A percentile compares a stretch with the other conserved stretches of the same genome.
Conservation (phyloP, 192 early-diverging fungal species). For the Coemansia biformis region DNA sequence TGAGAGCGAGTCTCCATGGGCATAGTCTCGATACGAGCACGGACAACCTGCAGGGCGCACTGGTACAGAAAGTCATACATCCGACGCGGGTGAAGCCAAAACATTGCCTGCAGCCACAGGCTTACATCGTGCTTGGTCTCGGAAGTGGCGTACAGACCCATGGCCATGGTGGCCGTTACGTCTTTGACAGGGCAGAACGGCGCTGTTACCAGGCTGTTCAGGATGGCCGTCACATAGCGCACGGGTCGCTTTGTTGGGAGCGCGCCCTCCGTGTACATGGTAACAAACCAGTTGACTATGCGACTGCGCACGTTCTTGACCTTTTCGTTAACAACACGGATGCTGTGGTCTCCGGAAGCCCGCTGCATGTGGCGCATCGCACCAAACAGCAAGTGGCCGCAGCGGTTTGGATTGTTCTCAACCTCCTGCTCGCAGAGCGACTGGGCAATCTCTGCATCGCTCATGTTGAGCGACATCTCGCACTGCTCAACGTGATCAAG, state of each 20-base stretch:
- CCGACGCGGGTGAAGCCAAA: slow-evolving; percentile 30
- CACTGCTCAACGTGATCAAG: slow-evolving; percentile 32
- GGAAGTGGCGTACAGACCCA: slow-evolving; percentile 2
- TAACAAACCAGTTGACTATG: slow-evolving; percentile 36
- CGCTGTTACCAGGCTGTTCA: slow-evolving; percentile 22
- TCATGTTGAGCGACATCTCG: slow-evolving; percentile 15
- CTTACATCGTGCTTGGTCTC: slow-evolving; percentile 38
- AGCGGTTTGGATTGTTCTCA: slow-evolving; percentile 23
- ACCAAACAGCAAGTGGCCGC: slow-evolving; percentile 24
- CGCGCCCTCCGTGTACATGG: slow-evolving; percentile 23
- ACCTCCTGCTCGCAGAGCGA: slow-evolving; percentile 20
- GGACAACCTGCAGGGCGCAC: slow-evolving; percentile 25
- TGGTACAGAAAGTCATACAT: slow-evolving; percentile 40
- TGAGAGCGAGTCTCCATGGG: not conserved
- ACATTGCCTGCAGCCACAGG: slow-evolving; percentile 46
- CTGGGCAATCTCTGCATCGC: slow-evolving; percentile 22
- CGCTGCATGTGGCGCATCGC: slow-evolving; percentile 37
- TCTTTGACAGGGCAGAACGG: slow-evolving; percentile 26
- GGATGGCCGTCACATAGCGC: slow-evolving; percentile 33
- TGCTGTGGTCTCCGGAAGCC: slow-evolving; percentile 21
- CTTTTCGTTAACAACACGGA: slow-evolving; percentile 40
- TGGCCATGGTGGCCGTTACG: not conserved
- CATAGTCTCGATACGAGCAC: slow-evolving; percentile 3
- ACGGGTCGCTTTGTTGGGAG: slow-evolving; percentile 26
- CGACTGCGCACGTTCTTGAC: slow-evolving; percentile 44